These are phyloP conservation scores for Neoboletus brunneissimus DNA, from an alignment of 768 basidiomycete genomes.

Conservation along the genomic window DNA sequence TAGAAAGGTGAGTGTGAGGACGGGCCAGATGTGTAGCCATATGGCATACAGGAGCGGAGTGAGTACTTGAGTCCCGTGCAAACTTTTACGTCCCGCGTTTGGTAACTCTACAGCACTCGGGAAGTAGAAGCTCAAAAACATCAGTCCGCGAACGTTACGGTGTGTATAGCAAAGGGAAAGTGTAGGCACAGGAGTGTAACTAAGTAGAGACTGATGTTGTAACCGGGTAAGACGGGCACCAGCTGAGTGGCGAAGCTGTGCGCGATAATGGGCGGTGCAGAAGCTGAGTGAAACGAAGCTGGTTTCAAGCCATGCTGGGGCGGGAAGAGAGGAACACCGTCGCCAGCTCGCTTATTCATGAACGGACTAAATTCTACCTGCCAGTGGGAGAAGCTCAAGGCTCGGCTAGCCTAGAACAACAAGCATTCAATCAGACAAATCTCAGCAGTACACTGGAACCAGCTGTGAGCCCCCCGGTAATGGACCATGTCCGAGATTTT, in stretches of 20 bases:
- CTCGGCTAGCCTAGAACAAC: neutral
- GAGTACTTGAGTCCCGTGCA: neutral
- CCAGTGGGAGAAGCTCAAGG: neutral
- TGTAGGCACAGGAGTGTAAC: neutral
- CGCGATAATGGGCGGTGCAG: neutral
- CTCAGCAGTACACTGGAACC: too few relatives aligned
- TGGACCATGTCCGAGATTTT: neutral
- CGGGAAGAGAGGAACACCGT: neutral
- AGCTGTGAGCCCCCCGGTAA: neutral
- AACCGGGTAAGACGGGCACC: neutral
- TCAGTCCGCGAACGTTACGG: neutral
- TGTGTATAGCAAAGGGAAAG: neutral
- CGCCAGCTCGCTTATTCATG: neutral
- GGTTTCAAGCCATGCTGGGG: neutral
- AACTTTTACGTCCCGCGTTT: neutral
- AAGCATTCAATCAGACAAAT: neutral
- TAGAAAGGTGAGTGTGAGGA: conserved; percentile 56
- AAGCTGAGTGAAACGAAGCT: neutral
- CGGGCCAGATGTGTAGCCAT: conserved; percentile 54
- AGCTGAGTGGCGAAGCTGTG: neutral
- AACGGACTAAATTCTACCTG: neutral
- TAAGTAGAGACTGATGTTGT: neutral
- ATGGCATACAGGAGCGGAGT: conserved; percentile 33
- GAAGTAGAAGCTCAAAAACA: neutral
- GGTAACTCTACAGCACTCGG: neutral